A percentile compares a stretch with the other conserved stretches of the same genome.
Evolutionary conservation across 495 filamentous ascomycete genomes (phyloP).

Genomic region (Tuber aestivum): DNA sequence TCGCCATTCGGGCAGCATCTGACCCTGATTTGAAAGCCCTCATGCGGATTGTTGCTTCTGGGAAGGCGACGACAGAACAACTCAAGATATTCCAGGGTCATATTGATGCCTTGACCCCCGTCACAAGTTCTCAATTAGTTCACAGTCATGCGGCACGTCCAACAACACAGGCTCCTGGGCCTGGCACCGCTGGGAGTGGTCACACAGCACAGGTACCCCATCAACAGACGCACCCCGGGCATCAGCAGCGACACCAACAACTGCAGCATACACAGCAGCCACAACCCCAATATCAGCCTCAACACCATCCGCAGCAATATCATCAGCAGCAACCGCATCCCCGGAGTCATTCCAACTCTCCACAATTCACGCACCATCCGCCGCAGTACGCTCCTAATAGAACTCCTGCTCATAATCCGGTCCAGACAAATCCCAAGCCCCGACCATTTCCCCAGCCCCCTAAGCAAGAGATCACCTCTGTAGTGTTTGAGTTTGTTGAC

Average conservation of each 20-base stretch:
- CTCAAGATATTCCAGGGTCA: constrained; percentile 84
- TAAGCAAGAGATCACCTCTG: constrained; percentile 60
- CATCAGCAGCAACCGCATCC: constrained; percentile 24
- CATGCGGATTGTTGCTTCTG: constrained; percentile 90
- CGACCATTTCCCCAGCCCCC: constrained; percentile 40
- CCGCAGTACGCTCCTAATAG: constrained; percentile 20
- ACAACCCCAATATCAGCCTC: constrained; percentile 21
- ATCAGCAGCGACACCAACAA: constrained; percentile 24
- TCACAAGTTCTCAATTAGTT: constrained; percentile 42
- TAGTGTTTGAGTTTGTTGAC: constrained; percentile 79
- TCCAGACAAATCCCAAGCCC: constrained; percentile 42
- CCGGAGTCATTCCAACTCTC: constrained; percentile 11
- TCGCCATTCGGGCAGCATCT: constrained; percentile 78
- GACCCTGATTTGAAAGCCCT: constrained; percentile 87
- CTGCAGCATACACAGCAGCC: constrained; percentile 14
- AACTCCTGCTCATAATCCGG: constrained; percentile 47
- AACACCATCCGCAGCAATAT: constrained; percentile 25
- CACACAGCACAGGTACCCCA: constrained; percentile 14
- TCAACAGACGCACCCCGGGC: constrained; percentile 25
- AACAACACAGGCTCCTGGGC: constrained; percentile 27
- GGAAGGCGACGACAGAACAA: constrained; percentile 71
- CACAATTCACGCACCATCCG: constrained; percentile 22
- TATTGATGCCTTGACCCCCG: constrained; percentile 68
- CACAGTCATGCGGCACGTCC: constrained; percentile 34
- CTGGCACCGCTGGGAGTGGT: constrained; percentile 8